Conservation (phyloP, 208 protist genomes). For the Trypanosoma platydactyli region DNA sequence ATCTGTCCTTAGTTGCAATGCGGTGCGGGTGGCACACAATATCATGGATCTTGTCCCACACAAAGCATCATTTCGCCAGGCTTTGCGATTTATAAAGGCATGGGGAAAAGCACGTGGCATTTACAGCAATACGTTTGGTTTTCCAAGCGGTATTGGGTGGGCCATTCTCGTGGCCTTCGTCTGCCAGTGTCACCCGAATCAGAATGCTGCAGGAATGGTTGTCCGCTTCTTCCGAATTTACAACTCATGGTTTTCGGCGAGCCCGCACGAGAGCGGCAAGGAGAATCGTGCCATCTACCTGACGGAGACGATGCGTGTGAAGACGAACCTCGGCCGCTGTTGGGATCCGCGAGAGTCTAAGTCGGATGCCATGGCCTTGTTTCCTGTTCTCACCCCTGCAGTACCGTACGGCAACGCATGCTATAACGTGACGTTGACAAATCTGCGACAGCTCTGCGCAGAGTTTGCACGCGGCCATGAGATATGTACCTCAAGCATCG, state of each 20-base stretch:
- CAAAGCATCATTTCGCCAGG: slow-evolving; percentile 93
- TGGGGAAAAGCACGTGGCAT: slow-evolving; percentile 95
- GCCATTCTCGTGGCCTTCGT: slow-evolving; percentile 96
- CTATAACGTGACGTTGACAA: slow-evolving; percentile 96
- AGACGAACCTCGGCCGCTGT: slow-evolving; percentile 64
- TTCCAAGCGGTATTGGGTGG: slow-evolving; percentile 97
- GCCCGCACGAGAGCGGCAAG: slow-evolving; percentile 73
- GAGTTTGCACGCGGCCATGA: slow-evolving; percentile 94
- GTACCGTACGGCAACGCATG: slow-evolving; percentile 98
- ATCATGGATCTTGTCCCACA: slow-evolving; percentile 97
- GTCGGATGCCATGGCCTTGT: slow-evolving; percentile 92
- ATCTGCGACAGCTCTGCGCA: slow-evolving; percentile 91
- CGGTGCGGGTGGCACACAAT: slow-evolving; percentile 95
- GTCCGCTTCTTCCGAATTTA: slow-evolving; percentile 94
- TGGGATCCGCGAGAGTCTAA: slow-evolving; percentile 88
- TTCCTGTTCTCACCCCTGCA: slow-evolving; percentile 98
- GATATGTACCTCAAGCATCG: slow-evolving; percentile 53
- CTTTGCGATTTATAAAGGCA: slow-evolving; percentile 95
- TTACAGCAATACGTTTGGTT: slow-evolving; percentile 97
- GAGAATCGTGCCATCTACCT: slow-evolving; percentile 91
- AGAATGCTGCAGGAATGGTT: slow-evolving; percentile 91
- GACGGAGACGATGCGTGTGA: slow-evolving; percentile 73
- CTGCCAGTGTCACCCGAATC: slow-evolving; percentile 98
- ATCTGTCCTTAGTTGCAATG: slow-evolving; percentile 95
- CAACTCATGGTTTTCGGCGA: slow-evolving; percentile 89